These are phyloP conservation scores for Leccinellum albellum DNA, from an alignment of 768 basidiomycete species.

Conservation along the genomic window DNA sequence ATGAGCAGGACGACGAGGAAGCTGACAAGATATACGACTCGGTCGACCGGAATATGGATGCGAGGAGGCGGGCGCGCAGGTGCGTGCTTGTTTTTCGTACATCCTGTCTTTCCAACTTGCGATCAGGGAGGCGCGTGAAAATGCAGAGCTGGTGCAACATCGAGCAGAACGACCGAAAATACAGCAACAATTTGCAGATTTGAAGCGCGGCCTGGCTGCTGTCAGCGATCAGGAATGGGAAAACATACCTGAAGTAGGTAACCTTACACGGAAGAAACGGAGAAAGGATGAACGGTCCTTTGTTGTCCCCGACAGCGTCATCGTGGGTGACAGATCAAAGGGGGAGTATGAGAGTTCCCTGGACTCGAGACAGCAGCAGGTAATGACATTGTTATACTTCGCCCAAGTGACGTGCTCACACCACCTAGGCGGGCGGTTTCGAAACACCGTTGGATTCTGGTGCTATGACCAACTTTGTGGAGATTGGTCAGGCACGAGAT, in stretches of 20 bases:
- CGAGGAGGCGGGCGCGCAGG: conserved; percentile 75
- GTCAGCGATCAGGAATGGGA: conserved; percentile 95
- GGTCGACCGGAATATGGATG: conserved; percentile 91
- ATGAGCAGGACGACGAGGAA: conserved; percentile 97
- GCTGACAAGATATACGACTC: conserved; percentile 91
- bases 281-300: conserved; percentile 81
- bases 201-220: conserved; percentile 83
- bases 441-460: conserved; percentile 80
- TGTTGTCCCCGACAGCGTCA: conserved; percentile 89
- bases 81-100: conserved; percentile 38
- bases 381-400: conserved; percentile 29
- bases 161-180: conserved; percentile 91
- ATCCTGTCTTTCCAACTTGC: conserved; percentile 8
- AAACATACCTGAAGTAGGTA: conserved; percentile 91
- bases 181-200: conserved; percentile 91
- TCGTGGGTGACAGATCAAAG: conserved; percentile 79
- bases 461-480: conserved; percentile 87
- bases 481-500: conserved; percentile 95
- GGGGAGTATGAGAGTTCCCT: conserved; percentile 75
- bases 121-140: conserved; percentile 70
- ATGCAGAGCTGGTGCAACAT: conserved; percentile 67
- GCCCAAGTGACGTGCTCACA: background rate
- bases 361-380: conserved; percentile 75
- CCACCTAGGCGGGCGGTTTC: conserved; percentile 51
- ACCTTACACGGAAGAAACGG: conserved; percentile 88